These are phyloP conservation scores for Pseudogymnoascus sp. DNA, from an alignment of 2,329 filamentous ascomycete species.

Conservation along the genomic window DNA sequence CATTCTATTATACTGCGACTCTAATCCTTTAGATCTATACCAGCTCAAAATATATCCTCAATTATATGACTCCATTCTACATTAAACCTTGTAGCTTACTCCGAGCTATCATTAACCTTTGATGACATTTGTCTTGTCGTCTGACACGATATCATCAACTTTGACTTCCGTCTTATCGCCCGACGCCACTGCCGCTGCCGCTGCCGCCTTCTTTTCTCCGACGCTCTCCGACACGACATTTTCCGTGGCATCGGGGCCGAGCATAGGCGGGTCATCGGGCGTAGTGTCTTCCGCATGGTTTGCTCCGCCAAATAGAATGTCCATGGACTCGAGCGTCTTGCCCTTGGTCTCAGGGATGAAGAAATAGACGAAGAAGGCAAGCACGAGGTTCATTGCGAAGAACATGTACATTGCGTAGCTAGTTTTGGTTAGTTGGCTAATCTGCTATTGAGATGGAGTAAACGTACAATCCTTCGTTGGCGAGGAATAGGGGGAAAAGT, in stretches of 20 bases:
- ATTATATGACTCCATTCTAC: conserved; percentile 7
- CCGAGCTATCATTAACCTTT: background rate
- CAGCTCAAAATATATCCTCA: background rate
- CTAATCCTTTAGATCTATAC: background rate
- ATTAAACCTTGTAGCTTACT: background rate
- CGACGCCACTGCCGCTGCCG: background rate
- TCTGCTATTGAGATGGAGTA: conserved; percentile 31
- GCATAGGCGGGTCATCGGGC: background rate
- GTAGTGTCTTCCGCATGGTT: conserved; percentile 1
- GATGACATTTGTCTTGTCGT: background rate
- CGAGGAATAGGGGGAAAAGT: conserved; percentile 27
- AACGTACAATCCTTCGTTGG: conserved; percentile 33
- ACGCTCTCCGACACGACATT: background rate
- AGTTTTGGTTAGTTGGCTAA: conserved; percentile 22
- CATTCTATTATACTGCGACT: background rate
- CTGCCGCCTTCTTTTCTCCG: background rate
- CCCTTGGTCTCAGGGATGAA: conserved; percentile 28
- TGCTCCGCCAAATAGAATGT: conserved; percentile 27
- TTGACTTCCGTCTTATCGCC: background rate
- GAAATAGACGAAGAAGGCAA: conserved; percentile 28
- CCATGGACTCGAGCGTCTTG: conserved; percentile 19
- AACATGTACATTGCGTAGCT: conserved; percentile 32
- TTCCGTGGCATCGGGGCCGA: background rate
- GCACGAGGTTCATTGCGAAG: conserved; percentile 30
- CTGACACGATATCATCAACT: background rate